Evolutionary conservation across 1,284 basidiomycete genomes (phyloP).

Genomic region (Puccinia polysora): DNA sequence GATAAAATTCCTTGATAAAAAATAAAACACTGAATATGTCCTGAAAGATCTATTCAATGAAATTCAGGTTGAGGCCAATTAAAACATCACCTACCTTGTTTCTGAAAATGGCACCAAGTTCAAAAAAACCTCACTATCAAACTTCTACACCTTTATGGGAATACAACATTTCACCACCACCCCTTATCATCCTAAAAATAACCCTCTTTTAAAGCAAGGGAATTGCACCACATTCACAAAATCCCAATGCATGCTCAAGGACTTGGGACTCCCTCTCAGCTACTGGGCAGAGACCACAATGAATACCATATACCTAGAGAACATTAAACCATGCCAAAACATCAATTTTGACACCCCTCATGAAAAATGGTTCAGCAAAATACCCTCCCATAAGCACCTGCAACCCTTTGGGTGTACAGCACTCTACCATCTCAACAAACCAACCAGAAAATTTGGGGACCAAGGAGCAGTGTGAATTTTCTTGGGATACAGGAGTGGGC

Average conservation of each 20-base stretch:
- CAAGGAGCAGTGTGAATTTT: neutral
- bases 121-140: constrained; percentile 47
- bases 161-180: constrained; percentile 52
- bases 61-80: constrained; percentile 47
- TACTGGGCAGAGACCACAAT: no score
- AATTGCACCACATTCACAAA: constrained; percentile 51
- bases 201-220: constrained; percentile 51
- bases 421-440: neutral
- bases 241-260: constrained; percentile 49
- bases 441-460: neutral
- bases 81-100: constrained; percentile 51
- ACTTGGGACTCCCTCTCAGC: no score
- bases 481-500: neutral
- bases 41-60: neutral
- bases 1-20: neutral
- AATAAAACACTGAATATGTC: neutral
- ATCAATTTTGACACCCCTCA: neutral
- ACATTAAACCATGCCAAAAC: neutral
- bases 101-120: constrained; percentile 53
- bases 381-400: neutral
- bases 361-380: neutral
- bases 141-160: constrained; percentile 50
- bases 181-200: constrained; percentile 54
- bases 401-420: neutral
- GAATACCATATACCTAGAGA: no score